Conservation (phyloP, 345 rosid species). For the Eucalyptus tenuipes region DNA sequence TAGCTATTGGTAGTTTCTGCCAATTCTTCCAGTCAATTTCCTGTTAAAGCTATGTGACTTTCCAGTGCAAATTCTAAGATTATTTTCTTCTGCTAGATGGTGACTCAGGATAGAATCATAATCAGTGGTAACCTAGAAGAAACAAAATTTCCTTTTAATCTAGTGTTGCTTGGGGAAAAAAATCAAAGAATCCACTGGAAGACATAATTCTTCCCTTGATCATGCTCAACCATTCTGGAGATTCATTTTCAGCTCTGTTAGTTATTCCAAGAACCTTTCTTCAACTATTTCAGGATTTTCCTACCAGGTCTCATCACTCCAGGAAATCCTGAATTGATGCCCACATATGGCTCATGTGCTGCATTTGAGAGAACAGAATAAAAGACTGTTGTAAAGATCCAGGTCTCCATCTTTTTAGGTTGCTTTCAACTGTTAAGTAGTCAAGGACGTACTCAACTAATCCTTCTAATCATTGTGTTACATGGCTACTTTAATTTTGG, state of each 20-base stretch:
- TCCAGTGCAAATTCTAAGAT: neutral
- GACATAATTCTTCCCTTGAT: neutral
- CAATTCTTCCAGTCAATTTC: neutral
- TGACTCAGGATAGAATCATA: neutral
- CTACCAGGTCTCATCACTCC: neutral
- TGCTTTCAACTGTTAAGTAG: neutral
- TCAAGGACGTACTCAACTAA: neutral
- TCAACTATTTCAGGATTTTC: neutral
- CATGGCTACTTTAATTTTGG: neutral
- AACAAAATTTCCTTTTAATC: neutral
- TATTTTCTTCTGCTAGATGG: neutral
- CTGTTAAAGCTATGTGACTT: neutral
- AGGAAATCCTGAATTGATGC: neutral
- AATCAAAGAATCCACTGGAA: neutral
- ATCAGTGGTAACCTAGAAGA: neutral
- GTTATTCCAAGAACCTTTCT: neutral
- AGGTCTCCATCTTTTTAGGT: neutral
- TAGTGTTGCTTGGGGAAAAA: neutral
- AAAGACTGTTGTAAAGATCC: neutral
- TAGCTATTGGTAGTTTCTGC: neutral
- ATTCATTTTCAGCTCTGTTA: neutral
- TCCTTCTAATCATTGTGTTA: neutral
- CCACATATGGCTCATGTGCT: neutral
- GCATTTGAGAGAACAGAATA: neutral
- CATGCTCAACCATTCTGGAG: neutral